phyloP scores from a whole-genome alignment of 1,284 basidiomycete genomes.

The Anthracocystis setariae region DNA sequence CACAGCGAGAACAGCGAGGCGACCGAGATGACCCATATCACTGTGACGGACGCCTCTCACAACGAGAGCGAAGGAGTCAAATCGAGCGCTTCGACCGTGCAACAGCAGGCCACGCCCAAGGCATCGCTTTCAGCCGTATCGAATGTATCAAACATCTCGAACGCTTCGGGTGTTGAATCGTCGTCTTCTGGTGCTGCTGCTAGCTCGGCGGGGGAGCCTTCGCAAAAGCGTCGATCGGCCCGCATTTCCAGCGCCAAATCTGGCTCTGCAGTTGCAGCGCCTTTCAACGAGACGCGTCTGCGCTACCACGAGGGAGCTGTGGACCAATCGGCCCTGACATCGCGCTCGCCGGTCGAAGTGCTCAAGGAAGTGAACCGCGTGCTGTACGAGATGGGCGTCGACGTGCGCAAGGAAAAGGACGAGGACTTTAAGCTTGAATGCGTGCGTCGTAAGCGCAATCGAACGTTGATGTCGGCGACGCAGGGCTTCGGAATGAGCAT shows the following conservation, averaged over 20 bases:
- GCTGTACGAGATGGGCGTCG: slow-evolving; percentile 88
- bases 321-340: slow-evolving; percentile 90
- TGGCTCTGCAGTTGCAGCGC: slow-evolving; percentile 4
- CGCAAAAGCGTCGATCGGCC: slow-evolving; percentile 9
- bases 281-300: slow-evolving; percentile 73
- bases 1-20: slow-evolving; percentile 62
- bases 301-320: slow-evolving; percentile 91
- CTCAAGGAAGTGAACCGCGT: slow-evolving; percentile 84
- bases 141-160: slow-evolving; percentile 32
- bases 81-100: slow-evolving; percentile 57
- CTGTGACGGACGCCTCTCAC: slow-evolving; percentile 32
- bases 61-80: slow-evolving; percentile 40
- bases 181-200: neutral
- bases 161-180: slow-evolving; percentile 16
- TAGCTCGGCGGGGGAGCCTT: neutral
- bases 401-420: slow-evolving; percentile 83
- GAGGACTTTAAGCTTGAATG: slow-evolving; percentile 72
- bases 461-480: slow-evolving; percentile 59
- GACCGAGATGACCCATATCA: slow-evolving; percentile 44
- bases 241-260: neutral
- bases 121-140: slow-evolving; percentile 47
- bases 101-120: slow-evolving; percentile 58
- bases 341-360: slow-evolving; percentile 82
- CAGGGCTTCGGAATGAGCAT: slow-evolving; percentile 60
- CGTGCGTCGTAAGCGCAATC: slow-evolving; percentile 59